Conservation (phyloP, 83 land plant genomes). For the Picea mariana region DNA sequence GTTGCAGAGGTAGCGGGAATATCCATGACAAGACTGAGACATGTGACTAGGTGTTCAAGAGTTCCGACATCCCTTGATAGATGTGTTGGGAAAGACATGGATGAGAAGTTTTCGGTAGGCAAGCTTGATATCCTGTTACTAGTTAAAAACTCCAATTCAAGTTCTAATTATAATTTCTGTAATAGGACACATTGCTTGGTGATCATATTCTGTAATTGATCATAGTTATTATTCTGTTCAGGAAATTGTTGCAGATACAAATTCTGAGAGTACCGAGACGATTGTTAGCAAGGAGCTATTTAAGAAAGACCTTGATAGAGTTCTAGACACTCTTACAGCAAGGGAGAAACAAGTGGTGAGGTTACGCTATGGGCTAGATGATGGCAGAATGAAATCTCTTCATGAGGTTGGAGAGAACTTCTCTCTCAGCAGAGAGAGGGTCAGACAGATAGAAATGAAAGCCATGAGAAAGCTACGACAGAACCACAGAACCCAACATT, state of each 20-base stretch:
- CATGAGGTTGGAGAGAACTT: slow-evolving; percentile 79
- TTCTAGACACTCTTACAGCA: slow-evolving; percentile 58
- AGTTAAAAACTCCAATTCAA: background rate
- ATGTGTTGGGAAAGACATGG: slow-evolving; percentile 49
- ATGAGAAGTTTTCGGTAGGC: slow-evolving; percentile 59
- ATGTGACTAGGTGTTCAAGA: slow-evolving; percentile 50
- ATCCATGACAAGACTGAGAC: slow-evolving; percentile 52
- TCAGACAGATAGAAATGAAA: slow-evolving; percentile 80
- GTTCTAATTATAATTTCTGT: background rate
- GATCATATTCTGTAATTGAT: slow-evolving; percentile 1
- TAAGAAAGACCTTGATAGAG: slow-evolving; percentile 68
- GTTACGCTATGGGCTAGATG: slow-evolving; percentile 80
- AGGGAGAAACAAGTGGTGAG: slow-evolving; percentile 70
- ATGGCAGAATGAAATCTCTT: slow-evolving; percentile 77
- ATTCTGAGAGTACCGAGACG: slow-evolving; percentile 55
- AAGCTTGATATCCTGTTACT: background rate
- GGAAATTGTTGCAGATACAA: slow-evolving; percentile 80
- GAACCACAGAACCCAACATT: slow-evolving; percentile 47
- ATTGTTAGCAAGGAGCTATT: slow-evolving; percentile 55
- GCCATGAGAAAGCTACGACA: slow-evolving; percentile 80
- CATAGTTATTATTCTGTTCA: slow-evolving; percentile 28
- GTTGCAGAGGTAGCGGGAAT: slow-evolving; percentile 74
- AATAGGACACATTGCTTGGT: background rate
- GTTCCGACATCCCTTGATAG: slow-evolving; percentile 64
- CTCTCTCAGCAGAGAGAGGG: slow-evolving; percentile 83